Base-by-base conservation (phyloP, 2,329 filamentous ascomycete genomes). In the Hirsutella rhossiliensis region DNA sequence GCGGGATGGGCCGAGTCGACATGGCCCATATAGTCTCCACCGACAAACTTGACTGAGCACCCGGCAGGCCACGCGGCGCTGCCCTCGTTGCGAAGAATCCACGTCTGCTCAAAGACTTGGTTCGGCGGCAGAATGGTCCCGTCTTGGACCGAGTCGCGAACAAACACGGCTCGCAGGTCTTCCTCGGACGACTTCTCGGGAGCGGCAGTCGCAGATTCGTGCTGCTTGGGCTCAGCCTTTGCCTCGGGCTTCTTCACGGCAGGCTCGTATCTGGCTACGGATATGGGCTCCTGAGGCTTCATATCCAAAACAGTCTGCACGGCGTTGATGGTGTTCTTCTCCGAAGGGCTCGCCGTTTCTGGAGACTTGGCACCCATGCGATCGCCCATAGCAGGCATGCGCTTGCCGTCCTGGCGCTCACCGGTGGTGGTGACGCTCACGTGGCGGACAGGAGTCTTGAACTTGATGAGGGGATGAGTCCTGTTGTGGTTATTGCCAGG, bases 401-500 rank as follows among this genome's bases (percentile, higher is more conserved):
- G 65, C 47, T 77, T 72, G 42, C 84, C 84, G 52, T 80, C 70
- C 47, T 75, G 75, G 54, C 87, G 80, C 63, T 94, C 87, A 43
- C 83, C 84, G 50, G 84, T 73, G 9, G 90, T 97, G 41, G 80
- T 89, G 43, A 98, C 85, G 49, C 78, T 89, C 31, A 95, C 86
- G 53, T 86, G 83, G 52, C 87, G 84, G 41, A 98, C 83, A 11
- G 90, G 85, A 3, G 86, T 94, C 75, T 87, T 94, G 72, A 98
- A 88, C 69, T 95, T 96, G 71, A 98, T 88, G 54, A 98, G 71
- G 27, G 92, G 92, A 56, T 98, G 92, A n/a, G 89, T 94, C 63
- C 80, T 82, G 71, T 97, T 96, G 71, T 98, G 92, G 19, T 69
- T 71, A 63, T 94, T 90, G 50, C 72, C 72, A 8, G 92, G 92